A percentile compares a stretch with the other conserved stretches of the same genome.
Conservation (phyloP, 257 asterid genomes). For the Prunella vulgaris region DNA sequence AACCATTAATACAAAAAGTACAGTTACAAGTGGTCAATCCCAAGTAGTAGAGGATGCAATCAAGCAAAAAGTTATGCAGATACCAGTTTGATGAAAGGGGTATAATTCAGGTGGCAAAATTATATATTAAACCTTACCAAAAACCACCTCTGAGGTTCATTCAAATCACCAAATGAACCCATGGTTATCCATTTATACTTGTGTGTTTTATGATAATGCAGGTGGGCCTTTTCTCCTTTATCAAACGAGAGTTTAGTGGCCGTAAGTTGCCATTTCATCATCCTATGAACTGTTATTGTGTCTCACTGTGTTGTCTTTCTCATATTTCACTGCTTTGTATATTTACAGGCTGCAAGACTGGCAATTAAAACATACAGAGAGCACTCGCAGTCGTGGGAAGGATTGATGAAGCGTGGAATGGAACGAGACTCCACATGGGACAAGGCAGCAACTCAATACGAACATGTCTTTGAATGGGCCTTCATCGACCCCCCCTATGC, state of each 20-base stretch:
- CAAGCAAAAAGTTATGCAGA: too few species aligned
- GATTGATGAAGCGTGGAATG: conserved; percentile 89
- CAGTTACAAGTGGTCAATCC: too few species aligned
- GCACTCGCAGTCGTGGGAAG: conserved; percentile 80
- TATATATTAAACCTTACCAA: too few species aligned
- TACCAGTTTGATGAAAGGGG: too few species aligned
- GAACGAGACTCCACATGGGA: conserved; percentile 81
- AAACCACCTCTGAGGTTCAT: too few species aligned
- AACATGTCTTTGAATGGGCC: conserved; percentile 83
- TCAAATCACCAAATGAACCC: background rate
- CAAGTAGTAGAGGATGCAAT: too few species aligned
- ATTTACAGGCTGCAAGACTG: conserved; percentile 49
- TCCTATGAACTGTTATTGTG: background rate
- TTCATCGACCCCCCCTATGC: conserved; percentile 75
- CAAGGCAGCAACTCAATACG: conserved; percentile 78
- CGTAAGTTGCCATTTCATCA: conserved; percentile 43
- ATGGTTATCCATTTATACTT: background rate
- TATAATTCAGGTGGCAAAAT: too few species aligned
- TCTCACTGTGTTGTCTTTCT: background rate
- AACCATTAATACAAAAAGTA: too few species aligned
- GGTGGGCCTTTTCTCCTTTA: conserved; percentile 96
- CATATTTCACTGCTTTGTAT: background rate
- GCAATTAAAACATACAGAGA: conserved; percentile 58
- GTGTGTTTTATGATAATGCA: conserved; percentile 26
- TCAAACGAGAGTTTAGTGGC: conserved; percentile 53